Evolutionary conservation across 2,329 filamentous ascomycete species (phyloP), one percentile per base, ranked within the genome.

Genomic region (Monosporascus cannonballus): DNA sequence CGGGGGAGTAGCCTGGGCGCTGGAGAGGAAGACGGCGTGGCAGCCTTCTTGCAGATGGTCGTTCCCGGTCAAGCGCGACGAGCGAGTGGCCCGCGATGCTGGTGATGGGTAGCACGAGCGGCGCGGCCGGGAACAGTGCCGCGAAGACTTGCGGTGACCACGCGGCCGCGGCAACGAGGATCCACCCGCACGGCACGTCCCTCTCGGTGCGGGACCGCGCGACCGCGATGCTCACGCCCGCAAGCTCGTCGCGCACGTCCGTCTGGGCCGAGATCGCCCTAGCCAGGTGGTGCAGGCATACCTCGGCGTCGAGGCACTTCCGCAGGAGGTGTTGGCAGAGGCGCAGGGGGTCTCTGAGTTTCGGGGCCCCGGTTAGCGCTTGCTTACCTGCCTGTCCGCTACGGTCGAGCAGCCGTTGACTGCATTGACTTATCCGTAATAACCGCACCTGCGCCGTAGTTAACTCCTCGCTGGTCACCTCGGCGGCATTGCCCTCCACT

Each of bases 81-180:
- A 93, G 69, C 18, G 86, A 90, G 68, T 92, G 84, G 0, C 89
- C 89, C 0, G 86, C 86, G 5, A 91, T 71, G 18, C 81, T 76
- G 3, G 73, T 71, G 42, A 90, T 73, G 0, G 83, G 80, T 22
- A 91, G 70, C 11, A 71, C 66, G 2, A 77, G 62, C 3, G 61
- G 63, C 1, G 85, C 77, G 0, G 67, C 61, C 0, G 81, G 81
- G 62, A 93, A 92, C 17, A 93, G 76, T 0, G 73, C 70, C 2
- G 70, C 60, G 64, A 90, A 86, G n/a, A 89, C 81, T 34, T 71
- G 69, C 0, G 81, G 77, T 0, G 87, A 86, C 89, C 89, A 93
- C 3, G 83, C 79, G 3, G 89, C 89, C 0, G 86, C 80, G 0
- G 86, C 72, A 54, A 93, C 76, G 17, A 92, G 71, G 24, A 93